Base-by-base conservation (phyloP, 345 rosid genomes). In the Lepidium didymum region DNA sequence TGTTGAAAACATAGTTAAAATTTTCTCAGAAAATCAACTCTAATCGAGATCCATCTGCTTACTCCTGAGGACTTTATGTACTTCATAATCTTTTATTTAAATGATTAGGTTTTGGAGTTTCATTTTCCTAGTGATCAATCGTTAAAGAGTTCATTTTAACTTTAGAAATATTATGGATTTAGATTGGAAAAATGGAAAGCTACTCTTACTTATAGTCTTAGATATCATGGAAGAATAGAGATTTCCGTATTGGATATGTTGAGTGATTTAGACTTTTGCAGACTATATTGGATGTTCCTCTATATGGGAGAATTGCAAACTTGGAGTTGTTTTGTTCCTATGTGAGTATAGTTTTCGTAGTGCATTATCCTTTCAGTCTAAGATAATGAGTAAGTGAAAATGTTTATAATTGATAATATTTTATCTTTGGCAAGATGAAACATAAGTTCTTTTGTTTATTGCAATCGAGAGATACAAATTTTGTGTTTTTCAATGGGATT, bases 401-500 rank as follows among this genome's bases (percentile, higher is more conserved):
- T 51, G 49, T 59, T 67, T n/a, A n/a, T n/a, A 3, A 67, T 43
- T 57, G 62, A 72, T 52, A 52, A 12, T 16, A 33, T 58, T 54
- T 51, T 49, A n/a, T 58, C 54, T 71, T 76, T 14, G 76, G 65
- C 86, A 90, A 97, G 96, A 95, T 31, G 98, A 94, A 80, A 79
- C 86, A 2, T 96, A 94, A 66, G 99, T 91, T 65, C 76, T 87
- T 79, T 79, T 94, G n/a, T 89, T 91, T 59, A 82, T 94, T 79
- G 91, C 95, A 5, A 91, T 91, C 0, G 99, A 94, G 70, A 83
- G 91, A 83, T 91, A 89, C 69, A 91, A 87, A 56, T 87, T 91
- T 35, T 91, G 97, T 68, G 95, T 94, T 54, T 92, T 94, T 67
- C 96, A 94, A 64, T 94, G 97, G 97, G 92, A 91, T 77, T 68